A percentile compares a stretch with the other conserved stretches of the same genome.
These are phyloP conservation scores for Boletus eberwhitei DNA, from an alignment of 768 basidiomycete species.

Conservation along the genomic window DNA sequence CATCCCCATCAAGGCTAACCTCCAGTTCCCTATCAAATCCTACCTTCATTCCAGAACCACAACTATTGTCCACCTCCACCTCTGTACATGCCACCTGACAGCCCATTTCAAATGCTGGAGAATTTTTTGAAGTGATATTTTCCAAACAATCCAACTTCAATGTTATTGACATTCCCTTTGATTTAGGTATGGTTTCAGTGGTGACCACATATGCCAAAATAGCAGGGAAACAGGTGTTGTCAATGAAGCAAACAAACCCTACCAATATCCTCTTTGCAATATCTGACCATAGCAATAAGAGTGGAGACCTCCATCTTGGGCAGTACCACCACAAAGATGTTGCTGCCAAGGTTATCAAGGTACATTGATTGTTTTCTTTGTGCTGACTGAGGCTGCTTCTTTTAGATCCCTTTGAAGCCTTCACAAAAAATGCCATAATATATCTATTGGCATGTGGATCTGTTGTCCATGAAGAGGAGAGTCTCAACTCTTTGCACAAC, in stretches of 20 bases:
- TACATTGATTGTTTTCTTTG: not conserved
- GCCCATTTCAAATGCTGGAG: not conserved
- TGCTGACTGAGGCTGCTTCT: not conserved
- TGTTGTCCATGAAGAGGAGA: not conserved
- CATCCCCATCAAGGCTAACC: not conserved
- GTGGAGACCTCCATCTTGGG: not conserved
- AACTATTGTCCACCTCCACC: not conserved
- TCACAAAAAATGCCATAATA: not conserved
- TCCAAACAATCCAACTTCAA: not conserved
- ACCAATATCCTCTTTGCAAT: not conserved
- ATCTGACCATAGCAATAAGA: not conserved
- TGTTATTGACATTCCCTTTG: not conserved
- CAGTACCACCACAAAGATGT: not conserved
- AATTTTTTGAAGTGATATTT: not conserved
- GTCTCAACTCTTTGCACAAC: not conserved
- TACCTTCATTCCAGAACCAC: not conserved
- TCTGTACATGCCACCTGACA: not conserved
- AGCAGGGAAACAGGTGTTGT: not conserved
- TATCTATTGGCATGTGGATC: not conserved
- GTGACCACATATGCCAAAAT: not conserved
- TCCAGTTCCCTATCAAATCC: not conserved
- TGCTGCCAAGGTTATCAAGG: not conserved
- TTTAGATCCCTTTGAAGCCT: not conserved
- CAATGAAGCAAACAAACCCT: not conserved
- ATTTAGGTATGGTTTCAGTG: not conserved